Percentiles rank a stretch among this genome's conserved stretches.
Evolutionary conservation across 2,329 filamentous ascomycete species (phyloP).

Genomic region (Xylariaceae sp.): DNA sequence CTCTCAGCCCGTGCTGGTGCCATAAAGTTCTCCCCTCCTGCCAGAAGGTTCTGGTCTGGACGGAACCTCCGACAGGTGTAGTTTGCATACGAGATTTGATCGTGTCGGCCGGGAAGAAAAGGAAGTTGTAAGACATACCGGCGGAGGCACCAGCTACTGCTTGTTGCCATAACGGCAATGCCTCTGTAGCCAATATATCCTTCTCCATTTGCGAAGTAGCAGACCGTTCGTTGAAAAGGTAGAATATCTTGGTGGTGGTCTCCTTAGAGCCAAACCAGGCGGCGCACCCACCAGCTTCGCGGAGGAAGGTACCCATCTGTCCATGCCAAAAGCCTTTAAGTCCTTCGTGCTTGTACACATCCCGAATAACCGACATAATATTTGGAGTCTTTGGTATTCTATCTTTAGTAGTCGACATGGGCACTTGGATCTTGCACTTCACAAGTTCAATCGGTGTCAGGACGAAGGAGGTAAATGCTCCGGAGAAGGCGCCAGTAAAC

Average conservation of each 20-base stretch:
- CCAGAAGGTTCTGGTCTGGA: slow-evolving; percentile 67
- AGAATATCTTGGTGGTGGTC: slow-evolving; percentile 72
- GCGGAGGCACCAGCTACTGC: slow-evolving; percentile 84
- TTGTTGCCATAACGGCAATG: slow-evolving; percentile 82
- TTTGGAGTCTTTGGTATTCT: slow-evolving; percentile 54
- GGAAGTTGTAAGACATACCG: slow-evolving; percentile 93
- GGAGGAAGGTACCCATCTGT: slow-evolving; percentile 88
- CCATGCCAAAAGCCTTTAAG: slow-evolving; percentile 91
- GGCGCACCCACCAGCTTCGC: slow-evolving; percentile 89
- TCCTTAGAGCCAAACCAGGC: slow-evolving; percentile 96
- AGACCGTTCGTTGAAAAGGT: slow-evolving; percentile 54
- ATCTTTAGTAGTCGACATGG: slow-evolving; percentile 44
- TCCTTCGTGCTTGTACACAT: slow-evolving; percentile 82
- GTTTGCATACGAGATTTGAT: slow-evolving; percentile 98
- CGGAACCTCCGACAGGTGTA: slow-evolving; percentile 63
- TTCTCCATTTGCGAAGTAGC: slow-evolving; percentile 45
- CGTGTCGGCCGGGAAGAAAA: slow-evolving; percentile 96
- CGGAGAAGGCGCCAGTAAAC: slow-evolving; percentile 81
- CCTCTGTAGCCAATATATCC: slow-evolving; percentile 47
- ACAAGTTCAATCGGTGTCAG: slow-evolving; percentile 95
- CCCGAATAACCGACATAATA: slow-evolving; percentile 71
- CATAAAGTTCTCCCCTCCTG: slow-evolving; percentile 75
- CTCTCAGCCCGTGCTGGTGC: slow-evolving; percentile 77
- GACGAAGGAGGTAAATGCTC: slow-evolving; percentile 85
- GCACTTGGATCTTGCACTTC: slow-evolving; percentile 98